Conservation (phyloP, 2,329 filamentous ascomycete genomes). For the Dothideomycetes sp. region DNA sequence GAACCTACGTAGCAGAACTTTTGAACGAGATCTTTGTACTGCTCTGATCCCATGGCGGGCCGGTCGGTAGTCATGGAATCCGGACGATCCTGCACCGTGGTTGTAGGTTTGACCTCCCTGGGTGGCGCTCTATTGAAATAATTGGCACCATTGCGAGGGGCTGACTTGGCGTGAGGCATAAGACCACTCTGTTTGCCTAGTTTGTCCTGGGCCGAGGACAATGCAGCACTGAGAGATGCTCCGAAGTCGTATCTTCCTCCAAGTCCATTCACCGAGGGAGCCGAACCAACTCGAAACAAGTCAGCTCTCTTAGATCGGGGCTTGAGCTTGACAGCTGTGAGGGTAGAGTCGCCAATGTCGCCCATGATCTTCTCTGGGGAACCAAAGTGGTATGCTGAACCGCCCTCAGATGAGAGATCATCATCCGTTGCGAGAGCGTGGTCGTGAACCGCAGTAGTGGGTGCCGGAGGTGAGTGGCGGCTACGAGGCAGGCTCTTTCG, state of each 20-base stretch:
- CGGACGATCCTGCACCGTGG: constrained; percentile 29
- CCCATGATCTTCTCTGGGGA: constrained; percentile 40
- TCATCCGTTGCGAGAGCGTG: constrained; percentile 52
- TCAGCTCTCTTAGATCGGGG: constrained; percentile 50
- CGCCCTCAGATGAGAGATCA: constrained; percentile 46
- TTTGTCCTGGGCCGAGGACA: constrained; percentile 59
- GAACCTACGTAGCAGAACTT: constrained; percentile 99
- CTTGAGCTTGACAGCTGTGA: constrained; percentile 56
- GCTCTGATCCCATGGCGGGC: constrained; percentile 68
- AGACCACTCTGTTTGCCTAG: constrained; percentile 45
- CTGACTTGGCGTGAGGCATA: constrained; percentile 13
- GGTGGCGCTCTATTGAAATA: constrained; percentile 10
- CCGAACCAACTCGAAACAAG: constrained; percentile 42
- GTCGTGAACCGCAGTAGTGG: constrained; percentile 17
- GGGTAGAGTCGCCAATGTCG: constrained; percentile 42
- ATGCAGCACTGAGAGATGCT: constrained; percentile 76
- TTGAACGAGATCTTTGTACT: constrained; percentile 93
- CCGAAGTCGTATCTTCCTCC: constrained; percentile 93
- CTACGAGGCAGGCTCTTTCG: constrained; percentile 44
- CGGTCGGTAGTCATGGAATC: constrained; percentile 49
- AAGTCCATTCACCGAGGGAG: constrained; percentile 48
- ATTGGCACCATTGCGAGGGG: neutral
- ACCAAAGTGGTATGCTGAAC: constrained; percentile 33
- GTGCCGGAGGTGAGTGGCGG: constrained; percentile 34
- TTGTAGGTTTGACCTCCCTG: constrained; percentile 12